A percentile compares a stretch with the other conserved stretches of the same genome.
Evolutionary conservation across 176 grass and related monocot species (phyloP).

Genomic region (Carex myosuroides): DNA sequence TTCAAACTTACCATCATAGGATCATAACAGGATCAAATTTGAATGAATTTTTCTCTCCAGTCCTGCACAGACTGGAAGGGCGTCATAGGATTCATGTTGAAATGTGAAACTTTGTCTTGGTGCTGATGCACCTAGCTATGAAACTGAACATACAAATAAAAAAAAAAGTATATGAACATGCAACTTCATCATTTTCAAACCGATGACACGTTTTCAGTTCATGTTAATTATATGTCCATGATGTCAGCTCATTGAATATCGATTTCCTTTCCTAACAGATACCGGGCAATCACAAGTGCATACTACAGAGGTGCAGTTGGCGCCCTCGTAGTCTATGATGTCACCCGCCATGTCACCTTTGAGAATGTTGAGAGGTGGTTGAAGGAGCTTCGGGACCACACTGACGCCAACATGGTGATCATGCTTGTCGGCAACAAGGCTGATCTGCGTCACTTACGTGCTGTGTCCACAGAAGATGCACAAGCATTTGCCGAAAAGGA

Average conservation of each 20-base stretch:
- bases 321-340: conserved; percentile 18
- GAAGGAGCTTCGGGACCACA: conserved; percentile 26
- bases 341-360: conserved; percentile 20
- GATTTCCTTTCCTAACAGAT: conserved; percentile 16
- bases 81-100: not conserved
- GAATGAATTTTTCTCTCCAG: not conserved
- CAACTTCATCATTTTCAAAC: not conserved
- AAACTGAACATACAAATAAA: not conserved
- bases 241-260: not conserved
- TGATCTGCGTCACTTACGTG: conserved; percentile 24
- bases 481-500: conserved; percentile 26
- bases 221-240: not conserved
- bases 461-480: conserved; percentile 24
- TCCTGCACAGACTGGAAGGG: not conserved
- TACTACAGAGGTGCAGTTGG: conserved; percentile 23
- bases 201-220: not conserved
- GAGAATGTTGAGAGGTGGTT: conserved; percentile 25
- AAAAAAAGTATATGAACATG: not conserved
- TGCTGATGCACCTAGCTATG: not conserved
- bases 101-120: not conserved
- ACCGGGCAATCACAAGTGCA: conserved; percentile 23
- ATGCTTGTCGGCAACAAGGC: conserved; percentile 33
- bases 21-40: not conserved
- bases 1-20: not conserved
- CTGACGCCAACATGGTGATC: conserved; percentile 28